phyloP scores from a whole-genome alignment of 2,329 filamentous ascomycete species.

The Alternaria tenuissima region DNA sequence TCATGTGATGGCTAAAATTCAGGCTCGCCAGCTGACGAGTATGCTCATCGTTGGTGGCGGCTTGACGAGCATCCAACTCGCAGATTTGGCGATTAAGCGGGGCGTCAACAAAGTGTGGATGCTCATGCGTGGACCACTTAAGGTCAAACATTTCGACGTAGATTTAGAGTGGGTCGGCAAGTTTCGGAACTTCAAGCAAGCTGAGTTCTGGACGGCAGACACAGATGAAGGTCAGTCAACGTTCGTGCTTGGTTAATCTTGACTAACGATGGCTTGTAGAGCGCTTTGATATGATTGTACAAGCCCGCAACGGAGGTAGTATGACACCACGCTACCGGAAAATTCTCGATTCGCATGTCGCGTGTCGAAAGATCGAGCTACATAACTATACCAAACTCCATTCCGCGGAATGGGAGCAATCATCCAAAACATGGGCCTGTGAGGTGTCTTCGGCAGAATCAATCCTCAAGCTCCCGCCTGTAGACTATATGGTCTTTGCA shows the following conservation, averaged over 20 bases:
- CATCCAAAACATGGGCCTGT: constrained; percentile 48
- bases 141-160: constrained; percentile 80
- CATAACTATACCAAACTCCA: constrained; percentile 66
- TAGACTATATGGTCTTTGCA: constrained; percentile 78
- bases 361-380: constrained; percentile 62
- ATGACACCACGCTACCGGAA: constrained; percentile 74
- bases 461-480: constrained; percentile 57
- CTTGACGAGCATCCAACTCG: constrained; percentile 77
- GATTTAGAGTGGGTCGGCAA: constrained; percentile 82
- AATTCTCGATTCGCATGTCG: constrained; percentile 68
- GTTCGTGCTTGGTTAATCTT: neutral
- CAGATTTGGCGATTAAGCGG: constrained; percentile 69
- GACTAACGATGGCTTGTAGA: constrained; percentile 51
- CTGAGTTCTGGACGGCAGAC: constrained; percentile 79
- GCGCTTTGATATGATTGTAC: constrained; percentile 69
- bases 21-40: constrained; percentile 58
- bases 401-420: constrained; percentile 60
- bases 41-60: constrained; percentile 79
- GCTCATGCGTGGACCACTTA: constrained; percentile 68
- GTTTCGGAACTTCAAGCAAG: constrained; percentile 79
- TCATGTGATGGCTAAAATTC: constrained; percentile 63
- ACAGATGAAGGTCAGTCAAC: constrained; percentile 63
- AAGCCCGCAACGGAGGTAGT: constrained; percentile 77
- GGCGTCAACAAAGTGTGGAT: constrained; percentile 75
- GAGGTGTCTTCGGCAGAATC: constrained; percentile 56